Percentiles rank a stretch among this genome's conserved stretches.
phyloP scores from a whole-genome alignment of 2,329 filamentous ascomycete species.

The Ophiostoma sp. region DNA sequence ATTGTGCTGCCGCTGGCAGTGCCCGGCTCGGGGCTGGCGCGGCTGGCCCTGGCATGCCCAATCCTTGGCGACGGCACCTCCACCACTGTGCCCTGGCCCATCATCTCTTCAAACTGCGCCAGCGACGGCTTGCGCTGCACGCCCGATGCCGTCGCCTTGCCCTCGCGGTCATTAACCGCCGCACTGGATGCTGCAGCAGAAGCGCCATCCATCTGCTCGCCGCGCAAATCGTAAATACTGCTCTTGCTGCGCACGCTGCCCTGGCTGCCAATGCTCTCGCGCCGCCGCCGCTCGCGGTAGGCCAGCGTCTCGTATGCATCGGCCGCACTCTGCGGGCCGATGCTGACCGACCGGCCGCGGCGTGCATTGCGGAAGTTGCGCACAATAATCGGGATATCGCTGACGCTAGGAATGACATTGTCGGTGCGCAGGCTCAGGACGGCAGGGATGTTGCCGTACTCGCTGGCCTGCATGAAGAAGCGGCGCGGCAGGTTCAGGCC shows the following conservation, averaged over 20 bases:
- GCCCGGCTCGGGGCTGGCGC: background rate
- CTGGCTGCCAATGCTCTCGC: constrained; percentile 52
- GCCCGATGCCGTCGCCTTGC: constrained; percentile 40
- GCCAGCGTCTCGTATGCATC: constrained; percentile 95
- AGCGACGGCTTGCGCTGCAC: constrained; percentile 44
- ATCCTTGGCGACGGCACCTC: constrained; percentile 29
- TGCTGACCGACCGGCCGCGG: constrained; percentile 73
- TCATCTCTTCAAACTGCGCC: constrained; percentile 65
- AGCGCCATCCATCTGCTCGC: constrained; percentile 29
- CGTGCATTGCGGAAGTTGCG: constrained; percentile 65
- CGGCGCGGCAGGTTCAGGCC: constrained; percentile 77
- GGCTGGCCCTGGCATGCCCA: background rate
- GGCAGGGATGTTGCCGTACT: constrained; percentile 79
- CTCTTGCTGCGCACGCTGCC: constrained; percentile 43
- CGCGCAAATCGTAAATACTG: constrained; percentile 41
- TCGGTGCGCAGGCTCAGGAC: constrained; percentile 65
- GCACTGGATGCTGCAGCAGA: constrained; percentile 14
- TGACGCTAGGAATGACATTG: constrained; percentile 85
- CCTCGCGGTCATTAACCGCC: constrained; percentile 33
- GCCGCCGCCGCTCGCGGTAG: constrained; percentile 65
- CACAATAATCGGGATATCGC: constrained; percentile 76
- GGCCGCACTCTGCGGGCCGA: constrained; percentile 91
- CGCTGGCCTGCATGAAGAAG: constrained; percentile 84
- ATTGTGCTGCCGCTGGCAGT: background rate
- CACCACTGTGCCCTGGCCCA: constrained; percentile 59